Percentiles rank a stretch among this genome's conserved stretches.
Conservation (phyloP, 495 filamentous ascomycete species). For the Astrocystis sublimbata region DNA sequence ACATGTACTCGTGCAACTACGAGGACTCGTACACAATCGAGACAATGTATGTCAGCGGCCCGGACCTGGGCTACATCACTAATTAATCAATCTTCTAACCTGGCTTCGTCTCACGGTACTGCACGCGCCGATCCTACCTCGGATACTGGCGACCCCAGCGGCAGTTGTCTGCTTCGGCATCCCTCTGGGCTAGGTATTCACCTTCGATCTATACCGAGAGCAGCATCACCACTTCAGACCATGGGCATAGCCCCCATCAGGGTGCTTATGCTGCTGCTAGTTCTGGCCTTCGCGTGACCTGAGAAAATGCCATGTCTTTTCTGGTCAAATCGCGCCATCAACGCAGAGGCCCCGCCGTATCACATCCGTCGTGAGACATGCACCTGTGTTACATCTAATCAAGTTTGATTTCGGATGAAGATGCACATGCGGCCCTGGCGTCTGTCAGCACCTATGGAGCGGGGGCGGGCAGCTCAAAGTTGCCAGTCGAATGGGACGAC, state of each 20-base stretch:
- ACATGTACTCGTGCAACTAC: too few relatives aligned
- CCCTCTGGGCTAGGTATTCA: not conserved
- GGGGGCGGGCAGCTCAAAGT: not conserved
- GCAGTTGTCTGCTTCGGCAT: not conserved
- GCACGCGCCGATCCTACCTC: not conserved
- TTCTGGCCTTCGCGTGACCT: not conserved
- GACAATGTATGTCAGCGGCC: constrained; percentile 22
- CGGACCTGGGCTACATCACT: constrained; percentile 17
- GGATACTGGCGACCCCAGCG: not conserved
- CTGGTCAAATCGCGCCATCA: not conserved
- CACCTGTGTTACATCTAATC: not conserved
- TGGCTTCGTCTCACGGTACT: not conserved
- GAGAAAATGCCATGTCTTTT: not conserved
- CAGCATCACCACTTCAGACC: not conserved
- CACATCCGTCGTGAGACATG: constrained; percentile 4
- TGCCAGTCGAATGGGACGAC: not conserved
- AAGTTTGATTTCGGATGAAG: constrained; percentile 6
- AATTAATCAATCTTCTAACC: constrained; percentile 1
- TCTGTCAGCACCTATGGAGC: not conserved
- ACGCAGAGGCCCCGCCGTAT: not conserved
- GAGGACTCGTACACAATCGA: too few relatives aligned
- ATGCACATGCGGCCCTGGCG: constrained; percentile 3
- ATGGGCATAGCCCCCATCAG: not conserved
- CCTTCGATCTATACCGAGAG: not conserved
- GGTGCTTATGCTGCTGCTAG: not conserved